Evolutionary conservation across 2,329 filamentous ascomycete species (phyloP).

Genomic region (Ascochyta fabae): DNA sequence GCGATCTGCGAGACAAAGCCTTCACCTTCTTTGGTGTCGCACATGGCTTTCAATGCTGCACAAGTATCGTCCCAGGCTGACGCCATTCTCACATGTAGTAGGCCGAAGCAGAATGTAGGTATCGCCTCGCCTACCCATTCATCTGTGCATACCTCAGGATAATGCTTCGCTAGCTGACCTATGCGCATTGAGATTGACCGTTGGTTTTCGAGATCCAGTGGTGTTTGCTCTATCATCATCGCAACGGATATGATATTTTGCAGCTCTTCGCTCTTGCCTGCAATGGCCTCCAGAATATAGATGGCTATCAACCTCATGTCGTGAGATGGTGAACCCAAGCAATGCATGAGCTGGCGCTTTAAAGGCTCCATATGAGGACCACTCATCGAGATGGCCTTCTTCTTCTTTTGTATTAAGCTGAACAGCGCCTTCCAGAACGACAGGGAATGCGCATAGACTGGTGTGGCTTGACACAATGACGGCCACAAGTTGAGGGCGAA

Average conservation of each 20-base stretch:
- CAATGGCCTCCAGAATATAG: conserved; percentile 70
- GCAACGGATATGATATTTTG: conserved; percentile 67
- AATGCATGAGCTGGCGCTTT: conserved; percentile 70
- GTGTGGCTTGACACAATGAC: conserved; percentile 69
- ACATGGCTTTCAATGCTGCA: conserved; percentile 76
- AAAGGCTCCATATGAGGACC: conserved; percentile 67
- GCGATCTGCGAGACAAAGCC: conserved; percentile 73
- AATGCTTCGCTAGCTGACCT: conserved; percentile 73
- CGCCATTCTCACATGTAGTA: conserved; percentile 83
- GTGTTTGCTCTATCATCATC: conserved; percentile 79
- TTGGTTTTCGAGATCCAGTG: conserved; percentile 76
- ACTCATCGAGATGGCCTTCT: conserved; percentile 57
- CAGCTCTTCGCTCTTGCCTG: conserved; percentile 55
- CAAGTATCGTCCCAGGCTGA: conserved; percentile 88
- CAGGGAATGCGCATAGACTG: conserved; percentile 65
- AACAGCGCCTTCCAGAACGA: conserved; percentile 43
- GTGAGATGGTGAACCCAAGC: conserved; percentile 77
- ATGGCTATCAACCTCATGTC: conserved; percentile 75
- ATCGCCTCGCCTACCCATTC: conserved; percentile 75
- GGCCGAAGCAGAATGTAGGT: conserved; percentile 83
- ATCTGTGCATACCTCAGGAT: conserved; percentile 64
- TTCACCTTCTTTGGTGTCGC: conserved; percentile 73
- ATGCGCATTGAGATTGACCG: conserved; percentile 84
- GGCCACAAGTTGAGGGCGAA: conserved; percentile 62
- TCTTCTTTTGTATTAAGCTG: conserved; percentile 70